phyloP scores from a whole-genome alignment of 768 basidiomycete species.

The Serendipita sp. region DNA sequence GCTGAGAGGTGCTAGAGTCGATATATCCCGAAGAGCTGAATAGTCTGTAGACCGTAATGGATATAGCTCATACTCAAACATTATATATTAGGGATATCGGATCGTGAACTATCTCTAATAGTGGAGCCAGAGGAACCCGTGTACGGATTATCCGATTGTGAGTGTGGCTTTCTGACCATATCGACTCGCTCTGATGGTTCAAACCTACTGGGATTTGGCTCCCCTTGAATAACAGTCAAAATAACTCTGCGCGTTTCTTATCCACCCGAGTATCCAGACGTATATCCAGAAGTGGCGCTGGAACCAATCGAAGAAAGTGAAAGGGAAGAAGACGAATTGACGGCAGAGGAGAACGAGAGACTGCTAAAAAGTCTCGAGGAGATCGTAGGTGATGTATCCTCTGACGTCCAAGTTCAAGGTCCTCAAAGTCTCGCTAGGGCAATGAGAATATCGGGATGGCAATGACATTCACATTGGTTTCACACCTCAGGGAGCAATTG shows the following conservation, averaged over 20 bases:
- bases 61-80: slow-evolving; percentile 29
- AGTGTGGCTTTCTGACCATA: slow-evolving; percentile 25
- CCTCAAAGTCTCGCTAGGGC: slow-evolving; percentile 28
- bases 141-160: slow-evolving; percentile 38
- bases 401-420: neutral
- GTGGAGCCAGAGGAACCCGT: slow-evolving; percentile 72
- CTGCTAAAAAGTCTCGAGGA: slow-evolving; percentile 36
- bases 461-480: slow-evolving; percentile 91
- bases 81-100: slow-evolving; percentile 60
- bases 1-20: slow-evolving; percentile 66
- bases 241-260: slow-evolving; percentile 61
- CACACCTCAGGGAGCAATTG: slow-evolving; percentile 66
- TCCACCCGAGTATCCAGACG: slow-evolving; percentile 70
- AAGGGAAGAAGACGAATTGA: slow-evolving; percentile 24
- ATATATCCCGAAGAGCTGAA: slow-evolving; percentile 91
- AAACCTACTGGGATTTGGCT: slow-evolving; percentile 8
- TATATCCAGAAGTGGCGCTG: slow-evolving; percentile 54
- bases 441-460: slow-evolving; percentile 87
- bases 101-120: slow-evolving; percentile 64
- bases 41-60: slow-evolving; percentile 41
- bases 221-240: slow-evolving; percentile 36
- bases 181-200: slow-evolving; percentile 1
- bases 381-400: slow-evolving; percentile 35
- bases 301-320: slow-evolving; percentile 40
- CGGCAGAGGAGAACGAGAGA: slow-evolving; percentile 33